These are phyloP conservation scores for Malassezia furfur DNA, from an alignment of 1,284 basidiomycete species.

Conservation along the genomic window DNA sequence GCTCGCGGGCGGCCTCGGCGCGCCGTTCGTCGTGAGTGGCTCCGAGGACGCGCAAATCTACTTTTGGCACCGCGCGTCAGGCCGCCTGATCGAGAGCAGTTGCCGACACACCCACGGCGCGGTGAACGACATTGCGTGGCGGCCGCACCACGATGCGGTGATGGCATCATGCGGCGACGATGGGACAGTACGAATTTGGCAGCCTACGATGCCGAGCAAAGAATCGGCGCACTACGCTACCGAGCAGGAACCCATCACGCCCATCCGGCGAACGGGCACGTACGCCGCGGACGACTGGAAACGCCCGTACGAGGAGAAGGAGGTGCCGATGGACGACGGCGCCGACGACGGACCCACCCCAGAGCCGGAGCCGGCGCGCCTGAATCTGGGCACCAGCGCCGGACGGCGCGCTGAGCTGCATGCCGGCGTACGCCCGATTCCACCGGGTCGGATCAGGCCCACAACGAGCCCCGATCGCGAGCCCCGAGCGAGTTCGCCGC, in stretches of 20 bases:
- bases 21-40: constrained; percentile 63
- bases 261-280: not conserved
- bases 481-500: not conserved
- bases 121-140: constrained; percentile 95
- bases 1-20: constrained; percentile 51
- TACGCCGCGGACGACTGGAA: not conserved
- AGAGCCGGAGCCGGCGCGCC: not conserved
- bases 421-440: not conserved
- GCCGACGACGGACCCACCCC: not conserved
- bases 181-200: constrained; percentile 36
- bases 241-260: not conserved
- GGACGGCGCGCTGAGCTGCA: no score
- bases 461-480: not conserved
- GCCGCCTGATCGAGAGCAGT: constrained; percentile 69
- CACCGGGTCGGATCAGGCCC: not conserved
- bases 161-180: constrained; percentile 59
- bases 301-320: not conserved
- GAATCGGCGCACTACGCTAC: not conserved
- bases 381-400: no score
- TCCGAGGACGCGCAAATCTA: constrained; percentile 75
- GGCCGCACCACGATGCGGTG: constrained; percentile 68
- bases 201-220: constrained; percentile 9
- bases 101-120: constrained; percentile 73
- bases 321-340: not conserved
- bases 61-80: constrained; percentile 85